Evolutionary conservation across 208 protist genomes (phyloP).

Genomic region (Acanthamoeba culbertsoni): DNA sequence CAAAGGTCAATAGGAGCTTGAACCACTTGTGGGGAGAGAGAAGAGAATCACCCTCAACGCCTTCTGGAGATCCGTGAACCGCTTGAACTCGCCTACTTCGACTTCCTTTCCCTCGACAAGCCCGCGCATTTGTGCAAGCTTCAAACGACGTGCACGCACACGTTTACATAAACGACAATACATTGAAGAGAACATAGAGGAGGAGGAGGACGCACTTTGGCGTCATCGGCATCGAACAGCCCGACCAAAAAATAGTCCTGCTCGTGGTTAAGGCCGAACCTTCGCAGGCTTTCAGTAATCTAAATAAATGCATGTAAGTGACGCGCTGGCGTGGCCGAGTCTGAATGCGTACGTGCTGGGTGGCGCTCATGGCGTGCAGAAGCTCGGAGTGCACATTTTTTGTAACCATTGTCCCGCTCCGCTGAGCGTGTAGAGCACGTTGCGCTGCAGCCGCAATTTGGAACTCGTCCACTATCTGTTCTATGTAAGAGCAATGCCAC

Average conservation of each 20-base stretch:
- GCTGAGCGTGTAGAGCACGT: neutral
- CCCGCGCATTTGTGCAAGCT: neutral
- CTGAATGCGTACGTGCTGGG: neutral
- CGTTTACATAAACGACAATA: neutral
- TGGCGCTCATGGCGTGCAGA: neutral
- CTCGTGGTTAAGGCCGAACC: neutral
- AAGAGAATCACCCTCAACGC: neutral
- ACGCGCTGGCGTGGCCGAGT: neutral
- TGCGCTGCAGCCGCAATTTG: constrained; percentile 17
- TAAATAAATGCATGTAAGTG: neutral
- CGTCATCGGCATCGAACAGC: constrained; percentile 38
- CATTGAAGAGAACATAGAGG: neutral
- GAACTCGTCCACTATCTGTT: constrained; percentile 49
- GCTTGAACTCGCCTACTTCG: neutral
- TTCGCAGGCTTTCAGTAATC: constrained; percentile 33
- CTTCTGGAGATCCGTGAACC: neutral
- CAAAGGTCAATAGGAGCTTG: too few relatives aligned
- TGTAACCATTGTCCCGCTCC: neutral
- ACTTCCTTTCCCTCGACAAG: neutral
- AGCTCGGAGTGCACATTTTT: constrained; percentile 58
- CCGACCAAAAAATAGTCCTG: neutral
- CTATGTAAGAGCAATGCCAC: neutral
- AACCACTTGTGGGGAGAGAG: neutral
- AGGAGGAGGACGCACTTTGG: neutral
- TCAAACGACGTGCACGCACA: neutral